Evolutionary conservation across 2,329 filamentous ascomycete species (phyloP).

Genomic region (Aspergillus versicolor): DNA sequence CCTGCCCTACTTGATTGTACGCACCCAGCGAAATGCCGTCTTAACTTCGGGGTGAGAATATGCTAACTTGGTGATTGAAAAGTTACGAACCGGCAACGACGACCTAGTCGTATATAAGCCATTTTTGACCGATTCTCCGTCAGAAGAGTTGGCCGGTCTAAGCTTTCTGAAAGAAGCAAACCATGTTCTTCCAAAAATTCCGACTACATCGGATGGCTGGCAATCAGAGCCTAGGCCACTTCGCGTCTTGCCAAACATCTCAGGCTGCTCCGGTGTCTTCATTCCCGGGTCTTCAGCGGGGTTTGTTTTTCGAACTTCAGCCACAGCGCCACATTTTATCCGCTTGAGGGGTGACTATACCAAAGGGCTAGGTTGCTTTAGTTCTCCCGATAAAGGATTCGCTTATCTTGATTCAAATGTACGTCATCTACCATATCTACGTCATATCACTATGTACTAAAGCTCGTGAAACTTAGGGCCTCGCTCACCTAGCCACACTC

Average conservation of each 20-base stretch:
- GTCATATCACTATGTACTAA: conserved; percentile 5
- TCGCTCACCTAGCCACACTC: conserved; percentile 71
- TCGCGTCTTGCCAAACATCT: conserved; percentile 52
- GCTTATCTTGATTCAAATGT: conserved; percentile 70
- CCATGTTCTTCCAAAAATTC: conserved; percentile 61
- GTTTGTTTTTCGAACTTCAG: conserved; percentile 79
- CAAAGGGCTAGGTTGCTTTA: conserved; percentile 70
- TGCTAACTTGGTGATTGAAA: conserved; percentile 9
- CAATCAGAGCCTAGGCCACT: conserved; percentile 43
- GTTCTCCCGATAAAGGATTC: conserved; percentile 72
- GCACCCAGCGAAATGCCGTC: conserved; percentile 25
- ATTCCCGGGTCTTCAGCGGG: conserved; percentile 76
- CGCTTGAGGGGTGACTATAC: conserved; percentile 68
- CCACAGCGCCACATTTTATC: conserved; percentile 73
- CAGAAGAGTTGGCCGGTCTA: conserved; percentile 43
- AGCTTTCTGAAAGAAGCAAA: conserved; percentile 77
- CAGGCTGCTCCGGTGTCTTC: conserved; percentile 78
- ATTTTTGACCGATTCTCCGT: conserved; percentile 49
- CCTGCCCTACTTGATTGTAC: conserved; percentile 78
- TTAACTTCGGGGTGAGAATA: not conserved
- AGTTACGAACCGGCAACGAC: conserved; percentile 76
- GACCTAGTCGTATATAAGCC: conserved; percentile 88
- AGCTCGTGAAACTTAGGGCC: conserved; percentile 48
- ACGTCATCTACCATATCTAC: conserved; percentile 10
- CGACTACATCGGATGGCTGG: conserved; percentile 34